phyloP scores from a whole-genome alignment of 1,139 yeast genomes.

The Lodderomyces theae region DNA sequence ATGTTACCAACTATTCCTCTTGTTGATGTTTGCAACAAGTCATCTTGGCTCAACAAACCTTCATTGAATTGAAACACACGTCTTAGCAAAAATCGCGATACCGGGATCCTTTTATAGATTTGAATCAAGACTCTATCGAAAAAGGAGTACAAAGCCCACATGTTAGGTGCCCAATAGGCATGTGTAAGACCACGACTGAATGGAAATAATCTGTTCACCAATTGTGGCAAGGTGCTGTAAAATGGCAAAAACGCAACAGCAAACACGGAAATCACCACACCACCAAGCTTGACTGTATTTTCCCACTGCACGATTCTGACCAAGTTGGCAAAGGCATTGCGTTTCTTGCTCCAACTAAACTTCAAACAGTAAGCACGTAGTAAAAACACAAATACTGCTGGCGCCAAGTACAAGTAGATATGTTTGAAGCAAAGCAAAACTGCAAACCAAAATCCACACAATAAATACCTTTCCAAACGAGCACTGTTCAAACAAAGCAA shows the following conservation, averaged over 20 bases:
- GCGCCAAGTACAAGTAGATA: conserved; percentile 88
- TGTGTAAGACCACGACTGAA: conserved; percentile 94
- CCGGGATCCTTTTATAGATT: conserved; percentile 45
- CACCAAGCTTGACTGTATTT: conserved; percentile 59
- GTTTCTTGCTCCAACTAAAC: conserved; percentile 31
- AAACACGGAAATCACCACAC: conserved; percentile 63
- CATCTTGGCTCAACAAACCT: conserved; percentile 22
- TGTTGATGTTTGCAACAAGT: conserved; percentile 49
- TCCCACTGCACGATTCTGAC: conserved; percentile 52
- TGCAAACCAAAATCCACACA: conserved; percentile 74
- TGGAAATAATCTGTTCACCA: conserved; percentile 76
- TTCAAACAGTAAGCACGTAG: conserved; percentile 67
- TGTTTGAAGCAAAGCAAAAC: conserved; percentile 87
- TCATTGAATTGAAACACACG: conserved; percentile 36
- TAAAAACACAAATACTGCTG: conserved; percentile 83
- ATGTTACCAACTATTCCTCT: conserved; percentile 93
- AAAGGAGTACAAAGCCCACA: conserved; percentile 93
- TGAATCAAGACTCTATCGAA: conserved; percentile 70
- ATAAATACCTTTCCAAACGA: conserved; percentile 51
- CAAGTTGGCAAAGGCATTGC: conserved; percentile 20
- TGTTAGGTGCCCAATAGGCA: conserved; percentile 98
- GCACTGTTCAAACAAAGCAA: conserved; percentile 74
- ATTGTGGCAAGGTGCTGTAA: conserved; percentile 60
- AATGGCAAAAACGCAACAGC: conserved; percentile 80
- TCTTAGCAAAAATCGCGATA: conserved; percentile 36